phyloP scores from a whole-genome alignment of 441 rosid species.

The Theobroma grandiflorum region DNA sequence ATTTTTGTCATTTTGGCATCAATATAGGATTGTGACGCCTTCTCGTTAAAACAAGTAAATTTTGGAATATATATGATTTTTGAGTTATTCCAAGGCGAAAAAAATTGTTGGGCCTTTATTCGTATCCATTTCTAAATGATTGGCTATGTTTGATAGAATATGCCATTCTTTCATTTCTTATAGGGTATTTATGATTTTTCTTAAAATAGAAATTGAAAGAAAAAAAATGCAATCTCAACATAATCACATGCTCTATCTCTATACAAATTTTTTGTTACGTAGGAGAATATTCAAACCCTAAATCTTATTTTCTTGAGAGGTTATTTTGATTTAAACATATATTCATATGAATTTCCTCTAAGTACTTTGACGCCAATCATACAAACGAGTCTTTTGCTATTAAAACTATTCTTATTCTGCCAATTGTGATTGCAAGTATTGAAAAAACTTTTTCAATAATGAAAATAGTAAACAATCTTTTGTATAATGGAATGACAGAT shows the following conservation, averaged over 20 bases:
- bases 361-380: no score
- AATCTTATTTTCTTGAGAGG: no score
- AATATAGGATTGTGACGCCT: not conserved
- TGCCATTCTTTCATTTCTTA: not conserved
- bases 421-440: no score
- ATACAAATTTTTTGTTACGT: not conserved
- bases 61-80: not conserved
- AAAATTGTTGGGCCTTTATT: not conserved
- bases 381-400: no score
- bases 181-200: not conserved
- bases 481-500: no score
- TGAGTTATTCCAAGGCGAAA: not conserved
- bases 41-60: not conserved
- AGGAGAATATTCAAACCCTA: not conserved
- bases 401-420: no score
- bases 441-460: no score
- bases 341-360: no score
- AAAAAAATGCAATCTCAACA: not conserved
- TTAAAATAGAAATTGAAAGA: not conserved
- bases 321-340: no score
- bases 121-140: not conserved
- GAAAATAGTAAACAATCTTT: no score
- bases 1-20: not conserved
- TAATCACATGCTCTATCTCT: not conserved
- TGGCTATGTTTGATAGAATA: not conserved